Percentiles rank a stretch among this genome's conserved stretches.
Evolutionary conservation across 2,329 filamentous ascomycete genomes (phyloP).

Genomic region (Beauveria rudraprayagi): DNA sequence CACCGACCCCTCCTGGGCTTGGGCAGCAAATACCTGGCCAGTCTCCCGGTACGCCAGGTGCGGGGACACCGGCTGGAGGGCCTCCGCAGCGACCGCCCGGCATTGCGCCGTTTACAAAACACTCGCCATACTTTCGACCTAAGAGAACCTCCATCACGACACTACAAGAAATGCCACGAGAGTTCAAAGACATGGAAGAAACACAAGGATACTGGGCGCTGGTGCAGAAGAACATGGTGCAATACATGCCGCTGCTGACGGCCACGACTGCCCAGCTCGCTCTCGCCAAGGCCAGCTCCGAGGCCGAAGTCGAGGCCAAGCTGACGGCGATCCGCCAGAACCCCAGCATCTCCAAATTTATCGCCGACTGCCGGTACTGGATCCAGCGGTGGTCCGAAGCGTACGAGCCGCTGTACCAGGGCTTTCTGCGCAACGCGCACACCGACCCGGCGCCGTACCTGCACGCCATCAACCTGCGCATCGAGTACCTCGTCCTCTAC

Average conservation of each 20-base stretch:
- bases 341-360: constrained; percentile 23
- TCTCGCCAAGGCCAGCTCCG: constrained; percentile 20
- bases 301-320: constrained; percentile 22
- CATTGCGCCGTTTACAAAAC: constrained; percentile 29
- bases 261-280: constrained; percentile 23
- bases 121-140: constrained; percentile 29
- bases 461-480: constrained; percentile 31
- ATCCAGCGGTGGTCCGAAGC: constrained; percentile 32
- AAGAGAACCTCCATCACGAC: constrained; percentile 23
- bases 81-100: constrained; percentile 19
- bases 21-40: background rate
- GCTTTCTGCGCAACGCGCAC: constrained; percentile 18
- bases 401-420: constrained; percentile 28
- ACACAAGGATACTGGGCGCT: constrained; percentile 31
- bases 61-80: constrained; percentile 13
- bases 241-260: constrained; percentile 28
- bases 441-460: constrained; percentile 22
- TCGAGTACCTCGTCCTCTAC: constrained; percentile 35
- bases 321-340: constrained; percentile 24
- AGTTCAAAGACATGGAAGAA: constrained; percentile 26
- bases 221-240: constrained; percentile 29
- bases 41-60: constrained; percentile 12
- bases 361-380: constrained; percentile 29
- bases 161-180: constrained; percentile 24
- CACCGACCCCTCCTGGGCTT: constrained; percentile 5